Percentiles rank a stretch among this genome's conserved stretches.
These are phyloP conservation scores for Plantago elongata DNA, from an alignment of 257 asterid genomes.

Conservation along the genomic window DNA sequence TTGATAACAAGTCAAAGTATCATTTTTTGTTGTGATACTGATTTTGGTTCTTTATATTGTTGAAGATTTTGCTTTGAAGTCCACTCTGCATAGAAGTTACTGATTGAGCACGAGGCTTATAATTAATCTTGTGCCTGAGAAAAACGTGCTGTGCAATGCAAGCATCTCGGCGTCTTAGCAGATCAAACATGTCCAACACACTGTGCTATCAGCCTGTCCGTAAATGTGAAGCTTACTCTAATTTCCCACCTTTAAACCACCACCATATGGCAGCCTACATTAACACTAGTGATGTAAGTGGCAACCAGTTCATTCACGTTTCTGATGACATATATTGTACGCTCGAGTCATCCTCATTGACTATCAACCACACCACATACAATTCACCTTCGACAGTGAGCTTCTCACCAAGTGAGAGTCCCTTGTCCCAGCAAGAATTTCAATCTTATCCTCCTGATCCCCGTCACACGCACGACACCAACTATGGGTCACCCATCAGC, in stretches of 20 bases:
- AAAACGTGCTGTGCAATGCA: constrained; percentile 29
- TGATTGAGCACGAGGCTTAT: neutral
- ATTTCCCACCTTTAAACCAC: constrained; percentile 38
- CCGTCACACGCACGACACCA: constrained; percentile 32
- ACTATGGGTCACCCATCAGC: constrained; percentile 40
- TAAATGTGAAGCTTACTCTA: constrained; percentile 40
- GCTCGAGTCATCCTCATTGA: constrained; percentile 61
- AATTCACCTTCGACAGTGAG: constrained; percentile 40
- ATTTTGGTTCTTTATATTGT: constrained; percentile 1
- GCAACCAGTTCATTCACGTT: constrained; percentile 28
- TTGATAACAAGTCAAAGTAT: neutral
- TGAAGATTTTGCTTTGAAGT: neutral
- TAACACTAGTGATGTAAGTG: constrained; percentile 21
- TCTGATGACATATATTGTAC: constrained; percentile 45
- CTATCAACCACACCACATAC: constrained; percentile 17
- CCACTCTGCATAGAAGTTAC: neutral
- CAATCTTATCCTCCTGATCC: constrained; percentile 24
- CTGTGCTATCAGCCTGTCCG: constrained; percentile 41
- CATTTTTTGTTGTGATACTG: neutral
- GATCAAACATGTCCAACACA: constrained; percentile 41
- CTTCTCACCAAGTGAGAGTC: constrained; percentile 52
- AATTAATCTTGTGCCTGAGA: neutral
- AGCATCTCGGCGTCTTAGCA: constrained; percentile 38
- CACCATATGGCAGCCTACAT: constrained; percentile 26
- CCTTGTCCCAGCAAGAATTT: constrained; percentile 46